Percentiles rank a stretch among this genome's conserved stretches.
Evolutionary conservation across 768 basidiomycete genomes (phyloP).

Genomic region (Tephrocybe rancida): DNA sequence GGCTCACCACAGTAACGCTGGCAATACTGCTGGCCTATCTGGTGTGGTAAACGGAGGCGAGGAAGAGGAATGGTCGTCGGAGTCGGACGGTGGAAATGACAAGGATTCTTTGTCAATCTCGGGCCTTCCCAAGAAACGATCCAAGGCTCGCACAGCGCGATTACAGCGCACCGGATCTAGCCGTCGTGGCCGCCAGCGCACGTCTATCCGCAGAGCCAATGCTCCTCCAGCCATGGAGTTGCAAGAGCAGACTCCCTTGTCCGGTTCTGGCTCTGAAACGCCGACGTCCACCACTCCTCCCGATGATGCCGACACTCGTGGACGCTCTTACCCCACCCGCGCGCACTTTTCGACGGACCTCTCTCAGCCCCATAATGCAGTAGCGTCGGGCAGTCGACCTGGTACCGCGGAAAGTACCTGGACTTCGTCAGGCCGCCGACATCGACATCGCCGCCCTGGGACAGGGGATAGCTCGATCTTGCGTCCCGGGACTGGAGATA

Average conservation of each 20-base stretch:
- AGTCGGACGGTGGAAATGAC: conserved; percentile 47
- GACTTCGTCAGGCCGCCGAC: not conserved
- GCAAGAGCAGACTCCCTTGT: not conserved
- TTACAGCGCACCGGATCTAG: conserved; percentile 11
- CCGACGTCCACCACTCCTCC: conserved; percentile 7
- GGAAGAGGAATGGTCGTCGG: conserved; percentile 72
- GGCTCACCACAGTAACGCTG: conserved; percentile 14
- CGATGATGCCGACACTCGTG: conserved; percentile 9
- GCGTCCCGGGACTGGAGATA: conserved; percentile 27
- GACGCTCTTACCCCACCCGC: conserved; percentile 5
- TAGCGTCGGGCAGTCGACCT: not conserved
- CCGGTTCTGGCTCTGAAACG: not conserved
- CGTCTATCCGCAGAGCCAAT: conserved; percentile 15
- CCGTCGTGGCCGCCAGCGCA: conserved; percentile 10
- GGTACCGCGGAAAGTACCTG: not conserved
- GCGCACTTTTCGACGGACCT: not conserved
- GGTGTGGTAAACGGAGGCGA: conserved; percentile 40
- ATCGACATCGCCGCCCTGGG: conserved; percentile 11
- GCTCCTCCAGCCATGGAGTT: conserved; percentile 3
- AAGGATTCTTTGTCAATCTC: not conserved
- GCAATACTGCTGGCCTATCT: conserved; percentile 9
- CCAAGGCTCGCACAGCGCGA: conserved; percentile 8
- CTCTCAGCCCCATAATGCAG: not conserved
- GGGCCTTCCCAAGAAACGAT: conserved; percentile 10
- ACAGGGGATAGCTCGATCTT: conserved; percentile 12